These are phyloP conservation scores for Myxozyma kluyveri DNA, from an alignment of 805 yeast species.

Conservation along the genomic window DNA sequence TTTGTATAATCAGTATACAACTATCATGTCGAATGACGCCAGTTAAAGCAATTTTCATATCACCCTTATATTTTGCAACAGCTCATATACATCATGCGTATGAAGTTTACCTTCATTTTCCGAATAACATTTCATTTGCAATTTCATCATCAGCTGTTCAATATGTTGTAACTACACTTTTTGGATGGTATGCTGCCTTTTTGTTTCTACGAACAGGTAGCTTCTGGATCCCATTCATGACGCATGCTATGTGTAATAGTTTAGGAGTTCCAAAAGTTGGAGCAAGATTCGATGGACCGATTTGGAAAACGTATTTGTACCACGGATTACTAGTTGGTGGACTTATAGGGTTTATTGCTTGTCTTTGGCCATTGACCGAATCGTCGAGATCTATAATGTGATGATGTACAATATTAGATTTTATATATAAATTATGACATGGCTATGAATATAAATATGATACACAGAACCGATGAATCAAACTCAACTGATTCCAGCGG, in stretches of 20 bases:
- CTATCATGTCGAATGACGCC: constrained; percentile 22
- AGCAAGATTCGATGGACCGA: constrained; percentile 12
- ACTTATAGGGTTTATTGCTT: constrained; percentile 39
- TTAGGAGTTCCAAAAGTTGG: constrained; percentile 59
- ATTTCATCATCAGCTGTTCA: constrained; percentile 50
- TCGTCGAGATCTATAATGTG: constrained; percentile 21
- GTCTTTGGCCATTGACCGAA: constrained; percentile 36
- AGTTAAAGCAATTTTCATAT: constrained; percentile 38
- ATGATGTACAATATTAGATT: constrained; percentile 2
- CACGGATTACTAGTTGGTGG: constrained; percentile 50
- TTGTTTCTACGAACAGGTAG: constrained; percentile 53
- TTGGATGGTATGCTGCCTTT: constrained; percentile 65
- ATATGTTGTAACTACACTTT: constrained; percentile 60
- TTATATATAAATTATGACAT: background rate
- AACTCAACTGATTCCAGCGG: background rate
- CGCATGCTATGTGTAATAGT: constrained; percentile 66
- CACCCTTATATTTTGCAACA: constrained; percentile 69
- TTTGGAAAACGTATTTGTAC: constrained; percentile 35
- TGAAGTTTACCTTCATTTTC: constrained; percentile 41
- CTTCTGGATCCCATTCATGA: constrained; percentile 55
- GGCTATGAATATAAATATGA: constrained; percentile 10
- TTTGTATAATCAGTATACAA: constrained; percentile 43
- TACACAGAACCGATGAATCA: background rate
- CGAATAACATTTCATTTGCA: constrained; percentile 38
- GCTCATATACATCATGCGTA: constrained; percentile 78